Evolutionary conservation across 345 rosid genomes (phyloP), one percentile per base, ranked within the genome.

Genomic region (Sapria himalayana): DNA sequence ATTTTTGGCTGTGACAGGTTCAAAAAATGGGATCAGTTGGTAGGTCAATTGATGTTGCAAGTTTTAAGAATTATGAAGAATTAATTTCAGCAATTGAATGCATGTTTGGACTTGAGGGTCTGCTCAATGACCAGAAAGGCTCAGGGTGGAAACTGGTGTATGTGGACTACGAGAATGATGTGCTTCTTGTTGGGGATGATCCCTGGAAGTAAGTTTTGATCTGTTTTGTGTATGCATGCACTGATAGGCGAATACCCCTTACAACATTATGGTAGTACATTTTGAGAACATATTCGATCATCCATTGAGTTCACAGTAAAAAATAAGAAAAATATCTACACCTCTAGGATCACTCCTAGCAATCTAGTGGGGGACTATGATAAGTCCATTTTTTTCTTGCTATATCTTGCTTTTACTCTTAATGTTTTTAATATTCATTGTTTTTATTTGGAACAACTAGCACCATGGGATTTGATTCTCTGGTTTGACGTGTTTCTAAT

Each of bases 1-100:
- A n/a, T n/a, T n/a, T n/a, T n/a, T 32, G 46, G 27, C 51, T 58
- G n/a, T n/a, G 52, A 48, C 58, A 89, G 98, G 91, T 82, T 58
- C 93, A 82, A 72, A 89, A 82, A 70, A 91, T 93, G 17, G 95
- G 98, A 11, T 72, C 95, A 17, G 95, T 79, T 0, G 95, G 98
- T 57, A 76, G 98, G 67, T 89, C 93, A 25, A 79, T 89, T 23
- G 98, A 89, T 48, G 79, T 89, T 23, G 79, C 84, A 11, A 82
- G 95, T 33, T 79, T 72, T 50, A 72, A 59, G 50, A 76, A 65
- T 8, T 89, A 89, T 33, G 91, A 76, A 4, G 95, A 76, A 46
- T 86, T 89, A 16, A 73, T 82, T 61, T 68, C 65, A 46, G 98
- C 79, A 61, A 60, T 89, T 36, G 95, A 86, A 25, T 78, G 81